phyloP scores from a whole-genome alignment of 2,329 filamentous ascomycete species.

The Boeremia lycopersici region DNA sequence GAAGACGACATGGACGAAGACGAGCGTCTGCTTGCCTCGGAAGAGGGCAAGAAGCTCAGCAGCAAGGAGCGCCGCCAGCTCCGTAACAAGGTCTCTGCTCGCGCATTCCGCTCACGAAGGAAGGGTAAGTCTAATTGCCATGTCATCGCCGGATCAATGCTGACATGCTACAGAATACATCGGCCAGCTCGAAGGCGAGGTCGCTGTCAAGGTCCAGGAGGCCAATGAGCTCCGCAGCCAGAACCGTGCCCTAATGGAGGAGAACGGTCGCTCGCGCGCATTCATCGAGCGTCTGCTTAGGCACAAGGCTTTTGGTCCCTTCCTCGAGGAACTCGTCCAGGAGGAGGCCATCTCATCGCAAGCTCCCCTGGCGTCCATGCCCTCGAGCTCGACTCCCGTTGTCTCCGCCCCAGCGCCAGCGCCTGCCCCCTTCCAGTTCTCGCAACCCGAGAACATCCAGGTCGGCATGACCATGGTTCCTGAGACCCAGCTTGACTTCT shows the following conservation, averaged over 20 bases:
- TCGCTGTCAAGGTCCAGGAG: slow-evolving; percentile 82
- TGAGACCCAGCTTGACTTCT: slow-evolving; percentile 77
- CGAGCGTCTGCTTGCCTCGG: slow-evolving; percentile 89
- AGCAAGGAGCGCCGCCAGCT: slow-evolving; percentile 96
- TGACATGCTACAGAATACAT: slow-evolving; percentile 85
- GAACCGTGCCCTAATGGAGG: slow-evolving; percentile 81
- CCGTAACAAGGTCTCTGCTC: slow-evolving; percentile 98
- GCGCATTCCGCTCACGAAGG: slow-evolving; percentile 95
- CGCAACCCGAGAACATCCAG: slow-evolving; percentile 62
- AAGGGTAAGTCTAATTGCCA: slow-evolving; percentile 72
- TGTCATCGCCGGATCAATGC: slow-evolving; percentile 30
- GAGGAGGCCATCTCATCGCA: slow-evolving; percentile 44
- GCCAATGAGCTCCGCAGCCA: slow-evolving; percentile 78
- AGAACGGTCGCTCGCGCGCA: slow-evolving; percentile 83
- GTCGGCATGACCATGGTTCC: slow-evolving; percentile 83
- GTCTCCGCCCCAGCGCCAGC: slow-evolving; percentile 50
- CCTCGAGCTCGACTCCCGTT: slow-evolving; percentile 37
- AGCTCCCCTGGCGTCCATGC: slow-evolving; percentile 37
- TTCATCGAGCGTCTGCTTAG: slow-evolving; percentile 76
- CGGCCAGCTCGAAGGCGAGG: slow-evolving; percentile 86
- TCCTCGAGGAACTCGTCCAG: slow-evolving; percentile 52
- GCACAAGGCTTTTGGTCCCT: slow-evolving; percentile 56
- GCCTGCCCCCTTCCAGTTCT: slow-evolving; percentile 59
- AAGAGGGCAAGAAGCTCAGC: slow-evolving; percentile 98
- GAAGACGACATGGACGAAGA: slow-evolving; percentile 99